Conservation (phyloP, 192 early-diverging fungal genomes). For the Backusella mclennaniae region DNA sequence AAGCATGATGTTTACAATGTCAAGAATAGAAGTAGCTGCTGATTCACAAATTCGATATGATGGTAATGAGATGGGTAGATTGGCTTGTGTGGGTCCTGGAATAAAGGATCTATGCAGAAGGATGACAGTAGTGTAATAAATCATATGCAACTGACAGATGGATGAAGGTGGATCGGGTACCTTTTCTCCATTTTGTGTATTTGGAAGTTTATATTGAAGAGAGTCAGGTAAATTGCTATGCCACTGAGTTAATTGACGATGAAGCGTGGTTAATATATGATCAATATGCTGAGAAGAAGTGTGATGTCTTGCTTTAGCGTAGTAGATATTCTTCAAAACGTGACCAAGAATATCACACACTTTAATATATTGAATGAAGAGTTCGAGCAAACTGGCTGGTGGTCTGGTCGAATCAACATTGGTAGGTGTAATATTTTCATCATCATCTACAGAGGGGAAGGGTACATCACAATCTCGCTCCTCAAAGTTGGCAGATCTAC, state of each 20-base stretch:
- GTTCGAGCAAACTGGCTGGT: constrained; percentile 20
- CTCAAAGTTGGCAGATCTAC: constrained; percentile 52
- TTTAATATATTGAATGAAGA: constrained; percentile 45
- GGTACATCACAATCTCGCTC: constrained; percentile 46
- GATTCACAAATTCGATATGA: constrained; percentile 31
- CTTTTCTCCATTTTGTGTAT: constrained; percentile 22
- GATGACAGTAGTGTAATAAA: constrained; percentile 52
- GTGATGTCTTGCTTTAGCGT: constrained; percentile 35
- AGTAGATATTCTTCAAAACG: constrained; percentile 52
- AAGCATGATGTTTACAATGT: constrained; percentile 33
- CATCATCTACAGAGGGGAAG: constrained; percentile 37
- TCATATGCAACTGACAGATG: constrained; percentile 40
- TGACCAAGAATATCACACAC: constrained; percentile 51
- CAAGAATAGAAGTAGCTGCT: constrained; percentile 22
- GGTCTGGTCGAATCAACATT: constrained; percentile 5
- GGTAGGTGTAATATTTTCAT: constrained; percentile 1
- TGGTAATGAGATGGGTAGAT: constrained; percentile 23
- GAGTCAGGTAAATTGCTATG: constrained; percentile 38
- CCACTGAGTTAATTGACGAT: constrained; percentile 40
- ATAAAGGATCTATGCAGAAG: constrained; percentile 57
- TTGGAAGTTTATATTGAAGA: constrained; percentile 44
- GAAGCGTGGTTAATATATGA: constrained; percentile 25
- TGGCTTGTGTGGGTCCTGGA: constrained; percentile 29
- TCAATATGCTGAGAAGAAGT: constrained; percentile 25
- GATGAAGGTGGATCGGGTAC: constrained; percentile 21